Conservation (phyloP, 192 early-diverging fungal species). For the Coemansia sp. region DNA sequence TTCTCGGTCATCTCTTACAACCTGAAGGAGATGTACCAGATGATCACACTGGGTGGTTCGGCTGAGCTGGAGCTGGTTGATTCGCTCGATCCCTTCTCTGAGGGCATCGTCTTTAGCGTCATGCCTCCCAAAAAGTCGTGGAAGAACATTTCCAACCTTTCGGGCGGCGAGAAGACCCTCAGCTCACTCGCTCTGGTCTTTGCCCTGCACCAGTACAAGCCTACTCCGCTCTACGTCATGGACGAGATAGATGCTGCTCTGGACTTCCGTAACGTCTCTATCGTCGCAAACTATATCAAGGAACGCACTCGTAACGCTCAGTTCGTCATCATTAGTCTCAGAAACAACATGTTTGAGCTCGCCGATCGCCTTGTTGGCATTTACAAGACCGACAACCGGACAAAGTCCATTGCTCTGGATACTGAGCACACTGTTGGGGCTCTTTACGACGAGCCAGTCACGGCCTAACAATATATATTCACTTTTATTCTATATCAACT, state of each 20-base stretch:
- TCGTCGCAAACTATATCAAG: constrained; percentile 99
- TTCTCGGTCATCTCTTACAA: constrained; percentile 92
- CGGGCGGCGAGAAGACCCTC: constrained; percentile 99
- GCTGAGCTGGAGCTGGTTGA: constrained; percentile 98
- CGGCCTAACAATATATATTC: not conserved
- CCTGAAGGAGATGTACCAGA: constrained; percentile 99
- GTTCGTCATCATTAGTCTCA: constrained; percentile 97
- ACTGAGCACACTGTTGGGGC: constrained; percentile 39
- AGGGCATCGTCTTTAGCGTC: constrained; percentile 97
- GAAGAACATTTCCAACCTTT: constrained; percentile 99
- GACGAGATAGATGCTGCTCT: constrained; percentile 99
- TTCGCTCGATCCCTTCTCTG: constrained; percentile 95
- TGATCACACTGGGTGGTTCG: constrained; percentile 98
- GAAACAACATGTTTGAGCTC: constrained; percentile 99
- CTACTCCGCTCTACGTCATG: constrained; percentile 99
- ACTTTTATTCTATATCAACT: not conserved
- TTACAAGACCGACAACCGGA: constrained; percentile 94
- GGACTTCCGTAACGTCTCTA: constrained; percentile 99
- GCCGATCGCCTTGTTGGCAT: constrained; percentile 98
- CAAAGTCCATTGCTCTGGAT: constrained; percentile 69
- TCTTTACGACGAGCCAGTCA: constrained; percentile 9
- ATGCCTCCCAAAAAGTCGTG: constrained; percentile 99
- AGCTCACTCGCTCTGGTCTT: constrained; percentile 99
- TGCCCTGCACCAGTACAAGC: constrained; percentile 98
- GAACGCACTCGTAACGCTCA: constrained; percentile 96